Percentiles rank a stretch among this genome's conserved stretches.
Evolutionary conservation across 2,329 filamentous ascomycete species (phyloP).

Genomic region (Pseudocercospora vitis): DNA sequence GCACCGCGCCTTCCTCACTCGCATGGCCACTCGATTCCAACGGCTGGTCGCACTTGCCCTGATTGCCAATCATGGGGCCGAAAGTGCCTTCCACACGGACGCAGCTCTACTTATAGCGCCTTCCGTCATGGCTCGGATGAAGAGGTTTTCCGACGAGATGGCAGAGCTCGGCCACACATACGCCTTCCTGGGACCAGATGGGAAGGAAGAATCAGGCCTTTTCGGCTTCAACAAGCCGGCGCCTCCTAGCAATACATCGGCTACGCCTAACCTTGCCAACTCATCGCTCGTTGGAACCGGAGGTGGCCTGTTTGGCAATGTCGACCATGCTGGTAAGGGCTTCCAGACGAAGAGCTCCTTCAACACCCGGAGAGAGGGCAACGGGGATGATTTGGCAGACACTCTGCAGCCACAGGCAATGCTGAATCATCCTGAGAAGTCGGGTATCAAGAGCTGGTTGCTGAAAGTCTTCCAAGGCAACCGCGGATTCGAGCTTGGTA

Average conservation of each 20-base stretch:
- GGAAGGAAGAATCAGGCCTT: background rate
- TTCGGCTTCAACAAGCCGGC: background rate
- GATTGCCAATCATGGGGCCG: slow-evolving; percentile 40
- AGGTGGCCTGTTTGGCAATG: background rate
- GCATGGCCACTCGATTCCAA: slow-evolving; percentile 45
- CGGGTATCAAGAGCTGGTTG: slow-evolving; percentile 12
- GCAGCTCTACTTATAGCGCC: slow-evolving; percentile 39
- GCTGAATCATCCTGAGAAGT: slow-evolving; percentile 34
- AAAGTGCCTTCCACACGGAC: slow-evolving; percentile 39
- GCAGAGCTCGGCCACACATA: slow-evolving; percentile 31
- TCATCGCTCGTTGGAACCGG: too few species aligned
- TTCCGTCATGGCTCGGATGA: slow-evolving; percentile 34
- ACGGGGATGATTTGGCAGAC: slow-evolving; percentile 9
- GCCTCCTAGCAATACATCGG: too few species aligned
- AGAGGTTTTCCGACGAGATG: slow-evolving; percentile 33
- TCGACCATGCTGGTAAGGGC: background rate
- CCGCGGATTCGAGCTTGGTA: slow-evolving; percentile 46
- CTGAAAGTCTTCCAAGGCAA: slow-evolving; percentile 8
- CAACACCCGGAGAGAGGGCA: slow-evolving; percentile 4
- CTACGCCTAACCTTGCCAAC: too few species aligned
- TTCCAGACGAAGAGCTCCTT: background rate
- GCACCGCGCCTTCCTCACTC: slow-evolving; percentile 51
- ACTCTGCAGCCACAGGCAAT: slow-evolving; percentile 45
- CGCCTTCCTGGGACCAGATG: slow-evolving; percentile 21
- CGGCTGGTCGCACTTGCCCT: slow-evolving; percentile 38